Conservation (phyloP, 768 basidiomycete genomes). For the Ephemerocybe angulata region DNA sequence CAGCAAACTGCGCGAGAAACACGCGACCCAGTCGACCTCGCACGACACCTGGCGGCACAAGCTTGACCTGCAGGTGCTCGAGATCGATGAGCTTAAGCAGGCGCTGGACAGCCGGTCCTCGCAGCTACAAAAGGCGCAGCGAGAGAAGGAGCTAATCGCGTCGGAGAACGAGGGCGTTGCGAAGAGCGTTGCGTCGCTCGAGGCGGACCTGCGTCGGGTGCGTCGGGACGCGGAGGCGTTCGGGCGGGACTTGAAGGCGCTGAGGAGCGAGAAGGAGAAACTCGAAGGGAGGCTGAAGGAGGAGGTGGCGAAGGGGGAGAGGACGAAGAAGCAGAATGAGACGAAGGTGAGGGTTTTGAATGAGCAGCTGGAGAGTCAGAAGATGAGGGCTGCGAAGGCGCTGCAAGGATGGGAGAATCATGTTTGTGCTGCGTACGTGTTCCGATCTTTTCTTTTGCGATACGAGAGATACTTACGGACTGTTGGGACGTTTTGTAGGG, state of each 20-base stretch:
- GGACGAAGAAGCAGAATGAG: slow-evolving; percentile 63
- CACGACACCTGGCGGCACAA: slow-evolving; percentile 73
- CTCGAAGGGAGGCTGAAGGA: slow-evolving; percentile 52
- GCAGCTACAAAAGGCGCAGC: slow-evolving; percentile 60
- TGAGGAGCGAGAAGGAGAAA: slow-evolving; percentile 66
- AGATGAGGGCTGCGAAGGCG: slow-evolving; percentile 43
- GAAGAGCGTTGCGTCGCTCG: slow-evolving; percentile 60
- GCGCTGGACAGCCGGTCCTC: slow-evolving; percentile 58
- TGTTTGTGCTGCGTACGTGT: slow-evolving; percentile 56
- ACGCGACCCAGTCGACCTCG: slow-evolving; percentile 55
- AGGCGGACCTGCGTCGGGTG: slow-evolving; percentile 73
- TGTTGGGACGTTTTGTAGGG: slow-evolving; percentile 30
- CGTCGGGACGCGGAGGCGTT: slow-evolving; percentile 73
- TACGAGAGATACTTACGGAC: neutral
- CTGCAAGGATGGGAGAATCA: slow-evolving; percentile 51
- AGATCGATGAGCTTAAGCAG: slow-evolving; percentile 73
- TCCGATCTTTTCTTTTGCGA: neutral
- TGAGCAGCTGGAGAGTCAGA: slow-evolving; percentile 60
- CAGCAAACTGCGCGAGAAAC: slow-evolving; percentile 51
- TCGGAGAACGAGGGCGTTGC: slow-evolving; percentile 65
- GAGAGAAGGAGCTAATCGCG: slow-evolving; percentile 59
- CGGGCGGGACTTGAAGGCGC: slow-evolving; percentile 68
- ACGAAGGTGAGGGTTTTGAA: slow-evolving; percentile 62
- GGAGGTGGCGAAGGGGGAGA: slow-evolving; percentile 53
- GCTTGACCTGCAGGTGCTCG: slow-evolving; percentile 64